These are phyloP conservation scores for Candida ovalis DNA, from an alignment of 805 yeast species.

Conservation along the genomic window DNA sequence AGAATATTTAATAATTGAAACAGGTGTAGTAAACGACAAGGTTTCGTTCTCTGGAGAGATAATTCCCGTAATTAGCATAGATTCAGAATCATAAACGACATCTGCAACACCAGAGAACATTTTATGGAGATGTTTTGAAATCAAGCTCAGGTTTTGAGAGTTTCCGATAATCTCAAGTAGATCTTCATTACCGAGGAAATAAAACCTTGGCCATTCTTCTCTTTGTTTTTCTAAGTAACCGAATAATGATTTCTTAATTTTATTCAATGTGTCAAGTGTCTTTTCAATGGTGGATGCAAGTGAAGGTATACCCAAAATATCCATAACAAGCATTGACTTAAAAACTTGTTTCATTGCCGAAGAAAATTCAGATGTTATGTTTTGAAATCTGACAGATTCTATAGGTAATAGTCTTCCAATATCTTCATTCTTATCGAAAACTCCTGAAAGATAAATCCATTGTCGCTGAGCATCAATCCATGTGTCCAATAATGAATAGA, in stretches of 20 bases:
- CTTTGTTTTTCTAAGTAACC: conserved; percentile 82
- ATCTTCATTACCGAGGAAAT: conserved; percentile 89
- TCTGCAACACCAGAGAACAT: conserved; percentile 65
- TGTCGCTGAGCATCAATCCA: conserved; percentile 89
- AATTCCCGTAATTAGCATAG: conserved; percentile 35
- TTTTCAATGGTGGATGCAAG: conserved; percentile 45
- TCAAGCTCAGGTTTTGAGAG: conserved; percentile 38
- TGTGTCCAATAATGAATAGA: conserved; percentile 50
- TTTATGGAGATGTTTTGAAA: conserved; percentile 60
- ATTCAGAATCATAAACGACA: conserved; percentile 33
- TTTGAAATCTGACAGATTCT: conserved; percentile 65
- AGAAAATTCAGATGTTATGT: conserved; percentile 59
- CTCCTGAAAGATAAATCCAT: conserved; percentile 83
- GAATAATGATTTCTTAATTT: conserved; percentile 60
- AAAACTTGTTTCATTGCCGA: conserved; percentile 46
- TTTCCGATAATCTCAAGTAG: conserved; percentile 78
- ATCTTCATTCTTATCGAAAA: conserved; percentile 59
- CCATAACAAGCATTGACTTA: conserved; percentile 50
- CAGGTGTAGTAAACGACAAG: conserved; percentile 38
- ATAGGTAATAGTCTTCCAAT: conserved; percentile 61
- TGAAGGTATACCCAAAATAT: conserved; percentile 48
- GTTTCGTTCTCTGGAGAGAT: conserved; percentile 65
- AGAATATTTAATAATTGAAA: conserved; percentile 39
- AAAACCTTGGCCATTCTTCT: conserved; percentile 72
- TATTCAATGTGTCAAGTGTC: conserved; percentile 50